Evolutionary conservation across 768 basidiomycete genomes (phyloP).

Genomic region (Amanita phalloides): DNA sequence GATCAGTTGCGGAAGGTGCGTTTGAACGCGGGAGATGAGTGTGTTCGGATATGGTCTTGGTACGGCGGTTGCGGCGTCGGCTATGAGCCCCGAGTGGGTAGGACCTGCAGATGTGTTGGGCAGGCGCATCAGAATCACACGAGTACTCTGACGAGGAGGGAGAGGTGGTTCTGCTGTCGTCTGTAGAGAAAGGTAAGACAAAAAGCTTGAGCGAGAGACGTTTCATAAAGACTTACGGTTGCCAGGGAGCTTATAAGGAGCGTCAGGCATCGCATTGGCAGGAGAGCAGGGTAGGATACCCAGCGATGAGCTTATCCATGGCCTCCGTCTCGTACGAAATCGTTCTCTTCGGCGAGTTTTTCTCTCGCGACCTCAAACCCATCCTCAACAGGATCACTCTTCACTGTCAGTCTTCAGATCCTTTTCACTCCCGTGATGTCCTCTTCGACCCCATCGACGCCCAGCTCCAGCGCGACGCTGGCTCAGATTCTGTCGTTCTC

Average conservation of each 20-base stretch:
- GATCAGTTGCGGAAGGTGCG: not conserved
- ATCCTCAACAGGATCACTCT: slow-evolving; percentile 77
- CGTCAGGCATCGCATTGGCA: slow-evolving; percentile 3
- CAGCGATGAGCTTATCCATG: slow-evolving; percentile 19
- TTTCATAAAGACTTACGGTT: slow-evolving; percentile 17
- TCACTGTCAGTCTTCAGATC: slow-evolving; percentile 66
- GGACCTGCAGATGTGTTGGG: slow-evolving; percentile 26
- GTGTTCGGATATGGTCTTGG: slow-evolving; percentile 11
- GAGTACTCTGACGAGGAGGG: slow-evolving; percentile 43
- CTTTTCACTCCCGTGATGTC: slow-evolving; percentile 67
- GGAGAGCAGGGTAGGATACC: not conserved
- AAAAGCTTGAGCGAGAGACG: slow-evolving; percentile 18
- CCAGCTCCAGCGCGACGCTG: slow-evolving; percentile 47
- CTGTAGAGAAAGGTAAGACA: slow-evolving; percentile 17
- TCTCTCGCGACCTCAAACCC: slow-evolving; percentile 60
- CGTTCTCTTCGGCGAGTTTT: slow-evolving; percentile 76
- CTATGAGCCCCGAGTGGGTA: slow-evolving; percentile 50
- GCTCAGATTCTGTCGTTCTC: slow-evolving; percentile 56
- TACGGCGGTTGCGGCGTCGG: slow-evolving; percentile 33
- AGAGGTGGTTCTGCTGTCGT: slow-evolving; percentile 15
- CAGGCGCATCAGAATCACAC: slow-evolving; percentile 23
- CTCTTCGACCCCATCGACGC: slow-evolving; percentile 75
- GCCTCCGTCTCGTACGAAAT: slow-evolving; percentile 66
- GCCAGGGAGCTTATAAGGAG: slow-evolving; percentile 9
- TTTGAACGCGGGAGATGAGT: slow-evolving; percentile 21